Conservation (phyloP, 768 basidiomycete species). For the Suillus brevipes region DNA sequence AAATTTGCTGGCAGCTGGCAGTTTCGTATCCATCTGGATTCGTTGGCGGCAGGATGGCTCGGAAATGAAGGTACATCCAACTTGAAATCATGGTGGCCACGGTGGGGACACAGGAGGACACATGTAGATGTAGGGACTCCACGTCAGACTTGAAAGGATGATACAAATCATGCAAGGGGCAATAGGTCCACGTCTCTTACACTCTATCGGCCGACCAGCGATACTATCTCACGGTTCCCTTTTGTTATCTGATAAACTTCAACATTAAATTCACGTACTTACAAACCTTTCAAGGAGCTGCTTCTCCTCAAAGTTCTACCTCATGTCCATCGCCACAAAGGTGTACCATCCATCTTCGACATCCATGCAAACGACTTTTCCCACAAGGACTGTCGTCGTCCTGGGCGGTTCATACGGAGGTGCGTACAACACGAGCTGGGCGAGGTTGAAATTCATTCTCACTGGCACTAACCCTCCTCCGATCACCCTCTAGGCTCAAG, state of each 20-base stretch:
- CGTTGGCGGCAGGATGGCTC: no score
- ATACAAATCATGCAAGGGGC: no score
- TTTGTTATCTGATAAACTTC: neutral
- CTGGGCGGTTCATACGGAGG: constrained; percentile 60
- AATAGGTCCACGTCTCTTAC: no score
- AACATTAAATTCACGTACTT: neutral
- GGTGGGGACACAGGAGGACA: no score
- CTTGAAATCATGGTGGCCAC: no score
- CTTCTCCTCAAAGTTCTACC: neutral
- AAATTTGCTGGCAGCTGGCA: no score
- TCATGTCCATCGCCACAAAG: neutral
- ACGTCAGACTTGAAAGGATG: no score
- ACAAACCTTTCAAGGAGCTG: neutral
- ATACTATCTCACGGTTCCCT: no score
- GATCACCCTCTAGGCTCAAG: constrained; percentile 40
- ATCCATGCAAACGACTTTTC: neutral
- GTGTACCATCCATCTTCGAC: neutral
- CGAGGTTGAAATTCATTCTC: constrained; percentile 6
- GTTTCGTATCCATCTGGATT: no score
- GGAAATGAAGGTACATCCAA: no score
- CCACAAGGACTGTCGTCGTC: constrained; percentile 46
- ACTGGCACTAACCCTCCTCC: neutral
- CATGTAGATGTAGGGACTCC: no score
- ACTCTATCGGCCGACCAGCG: no score
- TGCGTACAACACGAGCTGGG: constrained; percentile 22